Evolutionary conservation across 805 yeast species (phyloP).

Genomic region (Kodamaea sagamina): DNA sequence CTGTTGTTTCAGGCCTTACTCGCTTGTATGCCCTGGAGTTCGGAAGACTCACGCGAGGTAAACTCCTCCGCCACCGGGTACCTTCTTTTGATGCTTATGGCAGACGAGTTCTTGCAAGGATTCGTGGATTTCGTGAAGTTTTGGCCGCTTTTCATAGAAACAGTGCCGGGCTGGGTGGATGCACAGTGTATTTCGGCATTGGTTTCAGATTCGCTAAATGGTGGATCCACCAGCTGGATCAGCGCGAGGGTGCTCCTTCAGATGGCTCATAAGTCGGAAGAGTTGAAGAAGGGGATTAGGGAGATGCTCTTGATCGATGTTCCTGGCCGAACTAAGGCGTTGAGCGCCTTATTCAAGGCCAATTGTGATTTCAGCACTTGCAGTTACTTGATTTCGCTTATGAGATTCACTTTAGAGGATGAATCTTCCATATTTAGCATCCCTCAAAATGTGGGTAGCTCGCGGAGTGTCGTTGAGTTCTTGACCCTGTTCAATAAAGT

Average conservation of each 20-base stretch:
- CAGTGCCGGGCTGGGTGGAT: not conserved
- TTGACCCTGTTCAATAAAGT: constrained; percentile 8
- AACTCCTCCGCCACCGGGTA: not conserved
- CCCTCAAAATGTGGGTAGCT: constrained; percentile 8
- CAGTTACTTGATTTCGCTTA: constrained; percentile 8
- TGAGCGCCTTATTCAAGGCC: not conserved
- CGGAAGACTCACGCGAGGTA: not conserved
- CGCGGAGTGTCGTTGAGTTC: constrained; percentile 6
- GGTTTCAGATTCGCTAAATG: not conserved
- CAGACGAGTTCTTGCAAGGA: not conserved
- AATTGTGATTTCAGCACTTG: constrained; percentile 8
- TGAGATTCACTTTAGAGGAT: not conserved
- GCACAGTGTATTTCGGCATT: constrained; percentile 4
- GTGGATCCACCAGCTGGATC: not conserved
- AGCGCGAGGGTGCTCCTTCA: not conserved
- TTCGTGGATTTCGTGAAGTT: not conserved
- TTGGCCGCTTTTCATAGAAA: not conserved
- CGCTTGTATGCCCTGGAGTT: too few relatives aligned
- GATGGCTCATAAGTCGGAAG: constrained; percentile 1
- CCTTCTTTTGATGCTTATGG: not conserved
- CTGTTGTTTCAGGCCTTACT: too few relatives aligned
- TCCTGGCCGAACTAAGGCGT: not conserved
- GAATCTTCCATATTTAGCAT: constrained; percentile 1
- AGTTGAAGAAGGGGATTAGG: not conserved
- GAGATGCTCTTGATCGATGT: not conserved